Evolutionary conservation across 352 stramenopile species (phyloP).

Genomic region (Phytophthora niederhauseri): DNA sequence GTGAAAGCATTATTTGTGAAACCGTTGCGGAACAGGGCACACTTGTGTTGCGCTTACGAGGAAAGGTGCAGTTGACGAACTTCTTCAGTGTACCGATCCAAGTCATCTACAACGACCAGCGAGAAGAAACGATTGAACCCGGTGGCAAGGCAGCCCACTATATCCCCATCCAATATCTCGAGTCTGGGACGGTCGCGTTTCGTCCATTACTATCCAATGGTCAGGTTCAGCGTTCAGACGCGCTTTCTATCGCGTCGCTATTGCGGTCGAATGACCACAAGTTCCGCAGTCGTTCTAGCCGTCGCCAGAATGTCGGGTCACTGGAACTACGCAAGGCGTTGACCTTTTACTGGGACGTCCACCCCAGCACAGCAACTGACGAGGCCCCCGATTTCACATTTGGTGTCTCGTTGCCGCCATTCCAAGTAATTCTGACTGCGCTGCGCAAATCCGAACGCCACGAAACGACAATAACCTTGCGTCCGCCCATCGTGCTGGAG

Average conservation of each 20-base stretch:
- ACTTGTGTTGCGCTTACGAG: constrained; percentile 76
- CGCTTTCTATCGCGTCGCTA: constrained; percentile 65
- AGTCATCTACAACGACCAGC: constrained; percentile 76
- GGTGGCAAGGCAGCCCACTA: constrained; percentile 64
- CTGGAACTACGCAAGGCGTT: constrained; percentile 67
- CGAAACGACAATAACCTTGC: constrained; percentile 74
- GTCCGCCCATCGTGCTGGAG: constrained; percentile 71
- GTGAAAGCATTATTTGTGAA: constrained; percentile 85
- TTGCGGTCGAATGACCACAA: constrained; percentile 48
- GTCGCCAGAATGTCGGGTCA: constrained; percentile 56
- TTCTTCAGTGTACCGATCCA: constrained; percentile 74
- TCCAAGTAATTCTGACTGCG: constrained; percentile 77
- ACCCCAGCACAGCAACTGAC: constrained; percentile 37
- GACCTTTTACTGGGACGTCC: constrained; percentile 81
- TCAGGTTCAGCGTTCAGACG: constrained; percentile 60
- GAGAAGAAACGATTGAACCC: constrained; percentile 56
- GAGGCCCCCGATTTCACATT: constrained; percentile 35
- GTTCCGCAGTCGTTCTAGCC: constrained; percentile 25
- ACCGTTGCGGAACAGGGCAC: constrained; percentile 87
- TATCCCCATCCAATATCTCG: constrained; percentile 81
- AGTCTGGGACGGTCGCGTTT: constrained; percentile 72
- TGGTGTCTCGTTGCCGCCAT: constrained; percentile 61
- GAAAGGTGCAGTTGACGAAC: constrained; percentile 82
- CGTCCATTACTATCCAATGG: constrained; percentile 67
- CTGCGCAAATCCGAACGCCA: constrained; percentile 78